phyloP scores from a whole-genome alignment of 805 yeast species.

The Metschnikowia dekortorum region DNA sequence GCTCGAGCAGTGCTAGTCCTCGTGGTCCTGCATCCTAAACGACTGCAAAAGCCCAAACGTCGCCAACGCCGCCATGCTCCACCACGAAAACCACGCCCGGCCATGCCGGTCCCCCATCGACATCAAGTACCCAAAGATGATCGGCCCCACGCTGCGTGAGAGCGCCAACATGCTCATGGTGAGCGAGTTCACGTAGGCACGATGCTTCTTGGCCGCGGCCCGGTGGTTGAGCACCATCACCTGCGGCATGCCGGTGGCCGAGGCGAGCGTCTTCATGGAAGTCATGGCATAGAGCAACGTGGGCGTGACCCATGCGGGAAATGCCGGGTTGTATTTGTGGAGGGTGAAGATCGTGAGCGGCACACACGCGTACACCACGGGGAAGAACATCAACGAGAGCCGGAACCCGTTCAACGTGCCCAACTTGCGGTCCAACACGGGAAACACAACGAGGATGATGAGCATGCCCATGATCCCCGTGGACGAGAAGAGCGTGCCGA shows the following conservation, averaged over 20 bases:
- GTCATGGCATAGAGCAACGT: slow-evolving; percentile 26
- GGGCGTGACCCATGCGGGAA: slow-evolving; percentile 31
- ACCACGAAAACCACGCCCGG: slow-evolving; percentile 32
- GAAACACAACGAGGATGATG: slow-evolving; percentile 28
- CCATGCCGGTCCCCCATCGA: slow-evolving; percentile 24
- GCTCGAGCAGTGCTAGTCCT: slow-evolving; percentile 19
- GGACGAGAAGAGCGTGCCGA: slow-evolving; percentile 33
- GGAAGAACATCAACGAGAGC: slow-evolving; percentile 29
- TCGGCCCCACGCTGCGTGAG: slow-evolving; percentile 31
- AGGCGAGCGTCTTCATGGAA: slow-evolving; percentile 29
- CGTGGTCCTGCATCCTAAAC: slow-evolving; percentile 24
- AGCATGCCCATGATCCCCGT: slow-evolving; percentile 36
- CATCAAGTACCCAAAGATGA: slow-evolving; percentile 33
- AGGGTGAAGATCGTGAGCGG: slow-evolving; percentile 32
- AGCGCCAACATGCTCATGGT: slow-evolving; percentile 32
- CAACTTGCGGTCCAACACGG: slow-evolving; percentile 28
- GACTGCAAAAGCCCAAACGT: slow-evolving; percentile 27
- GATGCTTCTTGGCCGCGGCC: slow-evolving; percentile 30
- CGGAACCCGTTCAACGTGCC: slow-evolving; percentile 30
- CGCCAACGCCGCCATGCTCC: slow-evolving; percentile 29
- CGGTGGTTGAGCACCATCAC: slow-evolving; percentile 32
- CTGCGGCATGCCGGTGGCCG: slow-evolving; percentile 35
- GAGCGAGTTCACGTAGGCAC: slow-evolving; percentile 33
- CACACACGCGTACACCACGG: slow-evolving; percentile 27
- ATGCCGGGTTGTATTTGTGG: slow-evolving; percentile 19